Conservation (phyloP, 768 basidiomycete species). For the Trametes gibbosa region DNA sequence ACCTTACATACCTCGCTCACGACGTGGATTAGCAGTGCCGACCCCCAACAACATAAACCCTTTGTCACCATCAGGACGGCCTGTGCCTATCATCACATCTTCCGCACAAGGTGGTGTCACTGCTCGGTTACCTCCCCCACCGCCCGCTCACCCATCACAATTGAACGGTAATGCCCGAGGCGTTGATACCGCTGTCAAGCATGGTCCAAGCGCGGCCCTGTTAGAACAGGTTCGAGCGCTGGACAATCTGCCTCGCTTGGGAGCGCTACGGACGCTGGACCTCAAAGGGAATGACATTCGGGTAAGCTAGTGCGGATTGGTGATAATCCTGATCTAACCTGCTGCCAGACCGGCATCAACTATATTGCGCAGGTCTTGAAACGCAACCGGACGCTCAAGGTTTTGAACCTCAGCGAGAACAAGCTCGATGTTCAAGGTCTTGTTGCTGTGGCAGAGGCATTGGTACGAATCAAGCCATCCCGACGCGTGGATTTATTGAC, state of each 20-base stretch:
- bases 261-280: conserved; percentile 85
- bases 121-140: conserved; percentile 37
- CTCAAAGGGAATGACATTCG: conserved; percentile 89
- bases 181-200: conserved; percentile 23
- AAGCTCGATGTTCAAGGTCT: conserved; percentile 84
- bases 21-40: conserved; percentile 36
- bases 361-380: conserved; percentile 96
- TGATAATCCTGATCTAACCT: not conserved
- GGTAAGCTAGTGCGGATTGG: conserved; percentile 42
- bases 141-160: conserved; percentile 18
- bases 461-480: conserved; percentile 50
- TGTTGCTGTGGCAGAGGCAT: conserved; percentile 78
- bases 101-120: conserved; percentile 50
- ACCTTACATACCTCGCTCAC: conserved; percentile 73
- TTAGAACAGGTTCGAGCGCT: conserved; percentile 88
- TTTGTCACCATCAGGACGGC: conserved; percentile 42
- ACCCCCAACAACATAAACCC: conserved; percentile 32
- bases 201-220: conserved; percentile 70
- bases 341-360: conserved; percentile 61
- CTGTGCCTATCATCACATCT: conserved; percentile 67
- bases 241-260: conserved; percentile 82
- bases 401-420: conserved; percentile 93
- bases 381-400: conserved; percentile 91
- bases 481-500: not conserved
- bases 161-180: conserved; percentile 16